Evolutionary conservation across 208 protist genomes (phyloP).

Genomic region (Crithidia acanthocephali): DNA sequence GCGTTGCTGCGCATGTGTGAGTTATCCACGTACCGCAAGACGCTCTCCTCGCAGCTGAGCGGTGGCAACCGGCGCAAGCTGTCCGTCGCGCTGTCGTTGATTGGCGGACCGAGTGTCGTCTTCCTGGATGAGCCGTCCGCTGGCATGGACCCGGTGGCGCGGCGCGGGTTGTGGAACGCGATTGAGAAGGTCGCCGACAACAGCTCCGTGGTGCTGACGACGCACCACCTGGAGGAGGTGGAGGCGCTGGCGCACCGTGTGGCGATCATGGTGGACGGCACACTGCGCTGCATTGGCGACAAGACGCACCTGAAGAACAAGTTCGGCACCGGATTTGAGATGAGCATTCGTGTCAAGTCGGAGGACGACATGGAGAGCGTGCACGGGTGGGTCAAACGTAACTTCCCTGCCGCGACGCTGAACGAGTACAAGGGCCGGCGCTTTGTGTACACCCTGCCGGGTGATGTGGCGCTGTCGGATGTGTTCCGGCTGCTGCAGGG

Average conservation of each 20-base stretch:
- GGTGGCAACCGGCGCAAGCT: conserved; percentile 85
- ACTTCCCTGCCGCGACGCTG: conserved; percentile 38
- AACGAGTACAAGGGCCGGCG: conserved; percentile 40
- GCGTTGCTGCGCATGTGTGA: conserved; percentile 39
- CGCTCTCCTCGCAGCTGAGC: conserved; percentile 32
- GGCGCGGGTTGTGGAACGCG: conserved; percentile 67
- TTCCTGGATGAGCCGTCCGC: conserved; percentile 82
- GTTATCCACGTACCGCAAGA: conserved; percentile 33
- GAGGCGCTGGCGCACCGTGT: conserved; percentile 81
- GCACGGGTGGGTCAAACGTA: conserved; percentile 22
- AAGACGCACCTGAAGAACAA: conserved; percentile 78
- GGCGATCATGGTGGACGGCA: conserved; percentile 84
- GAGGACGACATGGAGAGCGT: conserved; percentile 22
- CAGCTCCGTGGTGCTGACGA: conserved; percentile 89
- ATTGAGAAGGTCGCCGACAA: conserved; percentile 61
- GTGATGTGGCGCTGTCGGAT: conserved; percentile 35
- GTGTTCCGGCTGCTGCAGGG: conserved; percentile 48
- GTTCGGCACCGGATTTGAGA: conserved; percentile 70
- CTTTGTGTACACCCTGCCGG: conserved; percentile 45
- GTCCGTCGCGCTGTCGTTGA: conserved; percentile 60
- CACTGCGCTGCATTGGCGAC: conserved; percentile 83
- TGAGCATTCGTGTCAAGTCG: conserved; percentile 39
- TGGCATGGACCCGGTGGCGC: conserved; percentile 69
- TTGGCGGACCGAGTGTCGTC: conserved; percentile 60
- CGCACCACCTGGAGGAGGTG: conserved; percentile 95